Percentiles rank a stretch among this genome's conserved stretches.
Conservation (phyloP, 345 rosid species). For the Sonneratia caseolaris region DNA sequence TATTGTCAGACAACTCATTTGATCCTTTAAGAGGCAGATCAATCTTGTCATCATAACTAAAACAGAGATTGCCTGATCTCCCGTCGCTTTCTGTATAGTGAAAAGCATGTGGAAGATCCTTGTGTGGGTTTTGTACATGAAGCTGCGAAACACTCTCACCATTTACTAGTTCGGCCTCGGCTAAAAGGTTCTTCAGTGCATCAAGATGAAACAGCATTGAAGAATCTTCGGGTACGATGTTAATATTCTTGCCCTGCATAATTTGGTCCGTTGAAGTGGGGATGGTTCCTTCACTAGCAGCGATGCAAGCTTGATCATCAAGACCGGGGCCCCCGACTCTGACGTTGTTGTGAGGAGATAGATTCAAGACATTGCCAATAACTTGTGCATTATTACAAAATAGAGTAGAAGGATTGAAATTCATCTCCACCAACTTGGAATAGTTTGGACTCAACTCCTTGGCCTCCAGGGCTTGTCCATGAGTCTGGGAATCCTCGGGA, state of each 20-base stretch:
- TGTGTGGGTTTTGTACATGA: background rate
- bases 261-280: background rate
- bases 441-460: constrained; percentile 38
- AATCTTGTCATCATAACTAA: background rate
- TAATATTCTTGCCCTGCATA: background rate
- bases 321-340: background rate
- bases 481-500: constrained; percentile 38
- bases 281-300: background rate
- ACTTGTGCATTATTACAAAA: constrained; percentile 20
- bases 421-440: constrained; percentile 18
- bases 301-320: background rate
- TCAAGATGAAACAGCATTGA: background rate
- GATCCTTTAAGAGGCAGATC: background rate
- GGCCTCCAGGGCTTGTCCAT: constrained; percentile 30
- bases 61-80: background rate
- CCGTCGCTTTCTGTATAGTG: background rate
- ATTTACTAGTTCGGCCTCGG: constrained; percentile 20
- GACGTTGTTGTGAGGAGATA: constrained; percentile 23
- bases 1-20: background rate
- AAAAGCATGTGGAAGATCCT: background rate
- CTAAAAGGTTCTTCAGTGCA: background rate
- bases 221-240: background rate
- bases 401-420: constrained; percentile 25
- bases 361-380: constrained; percentile 20
- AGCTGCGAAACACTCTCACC: constrained; percentile 25